A percentile compares a stretch with the other conserved stretches of the same genome.
These are phyloP conservation scores for Fusarium udum DNA, from an alignment of 2,329 filamentous ascomycete species.

Conservation along the genomic window DNA sequence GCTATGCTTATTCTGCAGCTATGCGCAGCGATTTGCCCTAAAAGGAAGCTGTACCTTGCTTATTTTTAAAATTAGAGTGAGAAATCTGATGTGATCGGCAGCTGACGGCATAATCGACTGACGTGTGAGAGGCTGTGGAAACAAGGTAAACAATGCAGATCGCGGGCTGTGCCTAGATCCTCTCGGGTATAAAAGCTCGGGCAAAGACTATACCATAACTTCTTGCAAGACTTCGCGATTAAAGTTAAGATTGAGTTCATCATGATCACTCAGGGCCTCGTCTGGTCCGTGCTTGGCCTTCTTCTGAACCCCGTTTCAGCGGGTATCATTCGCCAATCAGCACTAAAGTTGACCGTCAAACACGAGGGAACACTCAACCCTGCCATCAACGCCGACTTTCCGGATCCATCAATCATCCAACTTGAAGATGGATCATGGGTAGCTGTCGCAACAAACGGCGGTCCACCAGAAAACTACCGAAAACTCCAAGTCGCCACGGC, in stretches of 20 bases:
- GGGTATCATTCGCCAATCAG: neutral
- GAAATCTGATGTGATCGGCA: neutral
- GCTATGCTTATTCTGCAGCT: neutral
- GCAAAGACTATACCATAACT: accelerated
- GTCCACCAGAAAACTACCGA: neutral
- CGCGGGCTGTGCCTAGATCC: neutral
- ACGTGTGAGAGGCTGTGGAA: neutral
- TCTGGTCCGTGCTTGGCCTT: neutral
- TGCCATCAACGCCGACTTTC: slow-evolving; percentile 10
- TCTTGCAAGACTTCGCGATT: accelerated
- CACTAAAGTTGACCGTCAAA: slow-evolving; percentile 4
- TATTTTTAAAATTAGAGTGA: neutral
- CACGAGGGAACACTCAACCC: neutral
- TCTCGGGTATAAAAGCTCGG: neutral
- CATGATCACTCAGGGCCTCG: neutral
- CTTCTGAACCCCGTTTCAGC: neutral
- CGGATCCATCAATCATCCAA: slow-evolving; percentile 10
- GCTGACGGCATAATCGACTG: neutral
- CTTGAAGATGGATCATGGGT: slow-evolving; percentile 16
- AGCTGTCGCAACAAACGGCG: slow-evolving; percentile 12
- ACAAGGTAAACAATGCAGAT: neutral
- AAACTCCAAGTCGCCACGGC: slow-evolving; percentile 10
- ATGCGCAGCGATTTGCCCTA: neutral
- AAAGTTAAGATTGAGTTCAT: neutral
- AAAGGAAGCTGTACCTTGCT: neutral